Percentiles rank a stretch among this genome's conserved stretches.
These are phyloP conservation scores for Gryganskiella cystojenkinii DNA, from an alignment of 192 early-diverging fungal species.

Conservation along the genomic window DNA sequence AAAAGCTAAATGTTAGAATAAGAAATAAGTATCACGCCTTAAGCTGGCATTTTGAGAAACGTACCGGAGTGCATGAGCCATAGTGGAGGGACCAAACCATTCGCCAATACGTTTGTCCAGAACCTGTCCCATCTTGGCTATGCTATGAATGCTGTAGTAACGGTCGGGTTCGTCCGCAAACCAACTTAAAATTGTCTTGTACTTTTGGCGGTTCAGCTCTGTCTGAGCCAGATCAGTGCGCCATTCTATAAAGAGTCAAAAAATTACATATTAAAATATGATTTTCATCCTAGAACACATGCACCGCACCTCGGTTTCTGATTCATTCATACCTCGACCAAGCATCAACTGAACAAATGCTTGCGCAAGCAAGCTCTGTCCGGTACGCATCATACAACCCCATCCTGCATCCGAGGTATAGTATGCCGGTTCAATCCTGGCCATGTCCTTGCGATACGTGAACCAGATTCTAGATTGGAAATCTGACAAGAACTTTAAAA, in stretches of 20 bases:
- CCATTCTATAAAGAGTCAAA: constrained; percentile 37
- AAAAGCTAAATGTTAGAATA: too few species aligned
- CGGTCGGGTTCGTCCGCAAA: constrained; percentile 55
- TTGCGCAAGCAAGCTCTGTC: constrained; percentile 56
- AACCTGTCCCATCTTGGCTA: constrained; percentile 40
- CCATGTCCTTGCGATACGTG: constrained; percentile 55
- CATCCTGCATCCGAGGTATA: constrained; percentile 57
- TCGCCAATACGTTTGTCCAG: constrained; percentile 57
- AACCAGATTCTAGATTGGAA: constrained; percentile 55
- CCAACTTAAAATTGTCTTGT: constrained; percentile 47
- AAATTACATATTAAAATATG: not conserved
- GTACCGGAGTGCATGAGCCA: constrained; percentile 55
- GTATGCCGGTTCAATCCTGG: constrained; percentile 52
- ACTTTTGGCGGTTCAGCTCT: constrained; percentile 16
- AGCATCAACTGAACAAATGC: constrained; percentile 50
- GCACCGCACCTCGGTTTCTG: not conserved
- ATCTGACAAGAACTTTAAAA: constrained; percentile 46
- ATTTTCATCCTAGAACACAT: not conserved
- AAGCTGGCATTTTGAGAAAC: too few species aligned
- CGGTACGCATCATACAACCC: constrained; percentile 60
- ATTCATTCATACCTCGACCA: constrained; percentile 42
- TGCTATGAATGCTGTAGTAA: constrained; percentile 56
- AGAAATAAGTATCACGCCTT: not conserved
- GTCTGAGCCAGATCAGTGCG: constrained; percentile 9
- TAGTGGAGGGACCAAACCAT: constrained; percentile 57